phyloP scores from a whole-genome alignment of 2,329 filamentous ascomycete species.

The Tolypocladium sp. region DNA sequence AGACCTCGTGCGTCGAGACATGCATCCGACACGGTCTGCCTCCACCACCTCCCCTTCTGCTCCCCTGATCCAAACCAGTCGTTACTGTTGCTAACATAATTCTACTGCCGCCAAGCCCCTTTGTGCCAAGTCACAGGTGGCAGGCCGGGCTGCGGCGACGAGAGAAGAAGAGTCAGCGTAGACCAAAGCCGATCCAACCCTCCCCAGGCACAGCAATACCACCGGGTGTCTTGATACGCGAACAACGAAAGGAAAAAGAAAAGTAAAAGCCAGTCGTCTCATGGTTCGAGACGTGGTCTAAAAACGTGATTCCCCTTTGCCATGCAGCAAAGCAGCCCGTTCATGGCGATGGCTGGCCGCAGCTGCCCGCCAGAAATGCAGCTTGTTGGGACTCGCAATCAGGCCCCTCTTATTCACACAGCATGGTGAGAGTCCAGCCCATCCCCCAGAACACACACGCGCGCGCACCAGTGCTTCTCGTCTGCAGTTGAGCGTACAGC shows the following conservation, averaged over 20 bases:
- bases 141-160: slow-evolving; percentile 4
- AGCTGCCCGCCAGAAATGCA: slow-evolving; percentile 15
- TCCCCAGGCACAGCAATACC: slow-evolving; percentile 14
- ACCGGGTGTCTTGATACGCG: slow-evolving; percentile 17
- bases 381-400: slow-evolving; percentile 13
- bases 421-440: slow-evolving; percentile 19
- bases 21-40: not conserved
- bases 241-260: slow-evolving; percentile 29
- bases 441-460: slow-evolving; percentile 15
- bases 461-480: slow-evolving; percentile 17
- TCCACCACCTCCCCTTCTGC: not conserved
- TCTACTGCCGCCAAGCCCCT: not conserved
- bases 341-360: slow-evolving; percentile 11
- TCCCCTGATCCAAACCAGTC: slow-evolving; percentile 1
- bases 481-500: slow-evolving; percentile 6
- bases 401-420: slow-evolving; percentile 16
- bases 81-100: not conserved
- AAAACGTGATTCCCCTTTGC: slow-evolving; percentile 28
- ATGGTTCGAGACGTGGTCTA: slow-evolving; percentile 43
- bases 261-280: slow-evolving; percentile 34
- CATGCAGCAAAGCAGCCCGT: slow-evolving; percentile 24
- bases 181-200: slow-evolving; percentile 10
- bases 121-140: not conserved
- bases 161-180: slow-evolving; percentile 6
- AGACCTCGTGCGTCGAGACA: not conserved